A percentile compares a stretch with the other conserved stretches of the same genome.
Evolutionary conservation across 192 early-diverging fungal genomes (phyloP).

Genomic region (Globomyces pollinis-pini): DNA sequence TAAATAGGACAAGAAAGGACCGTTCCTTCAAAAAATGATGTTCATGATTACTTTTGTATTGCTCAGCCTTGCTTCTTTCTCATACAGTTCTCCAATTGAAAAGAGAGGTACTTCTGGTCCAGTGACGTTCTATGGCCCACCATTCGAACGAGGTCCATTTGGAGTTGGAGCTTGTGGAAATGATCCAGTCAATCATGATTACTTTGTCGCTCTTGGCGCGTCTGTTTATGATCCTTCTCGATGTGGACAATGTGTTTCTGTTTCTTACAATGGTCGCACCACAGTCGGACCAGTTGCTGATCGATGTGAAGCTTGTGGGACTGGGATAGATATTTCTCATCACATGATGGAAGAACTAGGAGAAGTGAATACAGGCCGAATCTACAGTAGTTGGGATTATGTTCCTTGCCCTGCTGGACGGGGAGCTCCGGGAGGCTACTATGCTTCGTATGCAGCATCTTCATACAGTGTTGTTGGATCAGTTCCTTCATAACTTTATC

Average conservation of each 20-base stretch:
- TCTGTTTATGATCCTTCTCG: background rate
- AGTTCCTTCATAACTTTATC: no score
- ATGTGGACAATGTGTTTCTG: background rate
- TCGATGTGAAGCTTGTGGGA: background rate
- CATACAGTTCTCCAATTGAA: no score
- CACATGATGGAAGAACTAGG: background rate
- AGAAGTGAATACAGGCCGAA: background rate
- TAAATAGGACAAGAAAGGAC: no score
- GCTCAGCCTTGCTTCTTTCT: no score
- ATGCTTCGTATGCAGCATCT: no score
- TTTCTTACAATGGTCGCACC: background rate
- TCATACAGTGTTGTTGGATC: no score
- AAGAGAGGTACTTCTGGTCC: background rate
- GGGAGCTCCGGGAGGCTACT: background rate
- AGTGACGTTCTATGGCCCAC: background rate
- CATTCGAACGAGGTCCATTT: background rate
- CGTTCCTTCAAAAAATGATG: no score
- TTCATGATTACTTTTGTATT: no score
- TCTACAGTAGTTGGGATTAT: background rate
- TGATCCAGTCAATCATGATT: background rate
- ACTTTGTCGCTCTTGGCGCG: background rate
- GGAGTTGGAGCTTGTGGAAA: background rate
- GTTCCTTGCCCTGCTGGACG: background rate
- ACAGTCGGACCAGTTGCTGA: constrained; percentile 1
- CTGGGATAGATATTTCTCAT: background rate